Base-by-base conservation (phyloP, 495 filamentous ascomycete species). In the Melanomma pulvis-pyrius region DNA sequence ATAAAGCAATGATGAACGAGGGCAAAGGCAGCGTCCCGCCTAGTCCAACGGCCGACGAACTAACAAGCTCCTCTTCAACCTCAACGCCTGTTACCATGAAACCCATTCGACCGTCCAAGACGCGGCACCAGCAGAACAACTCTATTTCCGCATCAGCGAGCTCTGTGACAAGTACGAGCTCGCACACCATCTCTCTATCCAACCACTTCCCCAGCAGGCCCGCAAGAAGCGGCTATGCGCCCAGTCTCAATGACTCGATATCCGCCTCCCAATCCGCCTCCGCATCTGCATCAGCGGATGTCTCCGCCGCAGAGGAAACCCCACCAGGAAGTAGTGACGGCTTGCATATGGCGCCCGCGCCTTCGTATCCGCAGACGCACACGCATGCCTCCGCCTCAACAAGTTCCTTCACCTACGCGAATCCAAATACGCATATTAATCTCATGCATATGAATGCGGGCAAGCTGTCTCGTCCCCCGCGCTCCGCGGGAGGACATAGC, bases 21-120 rank as follows among this genome's bases (percentile, higher is more conserved):
- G 47, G 22, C 21, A 46, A 36, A 1, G 39, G 25, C 2, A 50
- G 54, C 2, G 24, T 56, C 19, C 60, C 65, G 1, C 32, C n/a
- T 19, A 58, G 48, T 25, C 66, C 70, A 1, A 30, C 25, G 3
- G 57, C 51, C 12, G 62, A 67, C 19, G 62, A 65, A 32, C 21
- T 28, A 32, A 64, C 54, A n/a, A 32, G 34, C 25, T 69, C 66
- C 13, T 63, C 61, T 1, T 64, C 64, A 5, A 62, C 60, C 4
- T 65, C 65, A 46, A 71, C 69, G 17, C 69, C 69, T 9, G 46
- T 71, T 21, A 67, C 62, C 9, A 71, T 71, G 69, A 71, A 67
- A 47, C 49, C 65, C 13, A 30, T 50, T 17, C 55, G 49, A 19
- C 15, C 36, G 8, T 26, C 47, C 1, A 67, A 69, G 25, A 41